Evolutionary conservation across 1,139 yeast species (phyloP), one percentile per base, ranked within the genome.

Genomic region (Pneumocystis canis): DNA sequence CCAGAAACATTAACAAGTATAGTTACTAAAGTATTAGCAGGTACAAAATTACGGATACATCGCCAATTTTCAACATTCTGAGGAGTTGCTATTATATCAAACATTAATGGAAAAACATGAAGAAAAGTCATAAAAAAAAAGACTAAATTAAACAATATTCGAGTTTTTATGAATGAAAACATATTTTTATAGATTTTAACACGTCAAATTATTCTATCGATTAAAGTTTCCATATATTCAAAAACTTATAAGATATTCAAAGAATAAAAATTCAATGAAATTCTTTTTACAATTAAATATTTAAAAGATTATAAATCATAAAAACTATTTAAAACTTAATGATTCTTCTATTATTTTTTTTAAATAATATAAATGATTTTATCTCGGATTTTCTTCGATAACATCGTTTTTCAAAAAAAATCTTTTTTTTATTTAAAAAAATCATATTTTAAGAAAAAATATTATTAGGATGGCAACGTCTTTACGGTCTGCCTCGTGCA

Each of bases 401-500:
- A 9, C 28, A 40, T n/a, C n/a, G n/a, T n/a, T n/a, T n/a, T n/a
- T n/a, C n/a, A n/a, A n/a, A n/a, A n/a, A n/a, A n/a, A n/a, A n/a
- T n/a, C n/a, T n/a, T n/a, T n/a, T n/a, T n/a, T 35, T 35, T 11
- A 40, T 41, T 41, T 20, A 41, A 41, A 20, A 47, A 47, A 6
- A 28, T 14, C 25, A 9, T 25, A 9, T 47, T 47, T 11, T 25
- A 25, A 11, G 25, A 47, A 25, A 41, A 41, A 16, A n/a, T n/a
- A n/a, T 3, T 14, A 39, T 25, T 47, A 47, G 25, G 14, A 61
- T 61, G 81, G 76, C 82, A 60, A 80, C 89, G 62, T 75, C 87
- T 67, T 80, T 92, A 76, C 89, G 87, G 77, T 84, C 89, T 69
- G 94, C 89, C 70, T 85, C 88, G 77, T 81, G 89, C 68, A 86